phyloP scores from a whole-genome alignment of 108 stramenopile genomes.

The Epithemia pelagica region DNA sequence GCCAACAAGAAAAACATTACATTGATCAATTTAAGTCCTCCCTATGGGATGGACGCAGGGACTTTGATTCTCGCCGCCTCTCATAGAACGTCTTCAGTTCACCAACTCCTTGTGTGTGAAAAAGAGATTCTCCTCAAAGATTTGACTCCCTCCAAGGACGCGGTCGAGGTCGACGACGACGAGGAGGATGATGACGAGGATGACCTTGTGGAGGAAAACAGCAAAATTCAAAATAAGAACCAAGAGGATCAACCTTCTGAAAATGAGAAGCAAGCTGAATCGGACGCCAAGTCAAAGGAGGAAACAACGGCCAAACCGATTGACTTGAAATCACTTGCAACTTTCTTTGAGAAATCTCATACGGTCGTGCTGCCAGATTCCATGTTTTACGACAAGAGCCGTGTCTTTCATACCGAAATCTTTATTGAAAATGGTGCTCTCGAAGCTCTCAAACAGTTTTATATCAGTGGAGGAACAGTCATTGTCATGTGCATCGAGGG shows the following conservation, averaged over 20 bases:
- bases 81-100: background rate
- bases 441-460: background rate
- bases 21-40: constrained; percentile 4
- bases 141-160: background rate
- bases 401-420: background rate
- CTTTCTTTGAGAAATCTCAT: constrained; percentile 1
- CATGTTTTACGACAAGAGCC: constrained; percentile 3
- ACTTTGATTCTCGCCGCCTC: background rate
- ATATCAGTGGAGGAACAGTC: constrained; percentile 4
- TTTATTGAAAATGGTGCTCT: background rate
- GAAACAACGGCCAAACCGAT: background rate
- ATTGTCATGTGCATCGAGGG: constrained; percentile 4
- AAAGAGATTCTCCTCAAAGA: background rate
- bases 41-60: background rate
- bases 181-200: background rate
- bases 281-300: background rate
- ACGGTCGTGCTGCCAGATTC: constrained; percentile 4
- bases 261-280: background rate
- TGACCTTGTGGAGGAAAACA: too few species aligned
- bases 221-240: too few species aligned
- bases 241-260: background rate
- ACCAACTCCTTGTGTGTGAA: constrained; percentile 2
- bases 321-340: background rate
- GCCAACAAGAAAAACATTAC: constrained; percentile 3
- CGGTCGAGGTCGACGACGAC: background rate